Base-by-base conservation (phyloP, 768 basidiomycete species). In the Tulasnella sp. region DNA sequence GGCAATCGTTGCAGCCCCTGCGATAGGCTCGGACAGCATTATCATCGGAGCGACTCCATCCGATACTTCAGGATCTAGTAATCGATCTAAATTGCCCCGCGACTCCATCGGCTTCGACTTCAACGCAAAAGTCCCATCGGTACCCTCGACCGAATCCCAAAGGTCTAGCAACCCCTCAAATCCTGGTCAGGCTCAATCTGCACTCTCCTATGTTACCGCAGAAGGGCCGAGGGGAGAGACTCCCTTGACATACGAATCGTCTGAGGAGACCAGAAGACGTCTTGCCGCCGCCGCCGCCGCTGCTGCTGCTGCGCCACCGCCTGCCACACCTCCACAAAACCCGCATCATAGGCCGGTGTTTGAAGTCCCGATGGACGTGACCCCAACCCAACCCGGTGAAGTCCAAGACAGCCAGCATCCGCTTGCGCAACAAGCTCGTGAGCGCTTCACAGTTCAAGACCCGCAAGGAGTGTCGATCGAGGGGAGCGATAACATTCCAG, bases 321-420 rank as follows among this genome's bases (percentile, higher is more conserved):
- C 74, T 15, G 7, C 55, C 46, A 75, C 74, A 2, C 74, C 74
- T 48, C 74, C 46, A 37, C 70, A 32, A 32, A 26, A 40, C 32
- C 18, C 35, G 42, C 20, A 71, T n/a, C 18, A 3, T 39, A n/a
- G 13, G n/a, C 37, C 70, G 9, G 37, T n/a, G 35, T 39, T 35
- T 23, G 70, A 11, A 1, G 55, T 20, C 51, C 51, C 48, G 32
- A 42, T 75, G 26, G 46, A 57, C n/a, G 9, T 29, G 7, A 75
- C 74, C 18, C 74, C 74, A 13, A 75, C 74, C 20, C 74, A 75
- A 57, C 74, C 74, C 16, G n/a, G 32, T 35, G 46, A 55, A 29
- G 55, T 75, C 32, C 32, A 20, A 37, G 51, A 75, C 74, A 75
- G 74, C 55, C 74, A 75, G 55, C 74, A 75, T 40, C 74, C 74